These are phyloP conservation scores for Trypanosoma scelopori DNA, from an alignment of 208 protist genomes.

Conservation along the genomic window DNA sequence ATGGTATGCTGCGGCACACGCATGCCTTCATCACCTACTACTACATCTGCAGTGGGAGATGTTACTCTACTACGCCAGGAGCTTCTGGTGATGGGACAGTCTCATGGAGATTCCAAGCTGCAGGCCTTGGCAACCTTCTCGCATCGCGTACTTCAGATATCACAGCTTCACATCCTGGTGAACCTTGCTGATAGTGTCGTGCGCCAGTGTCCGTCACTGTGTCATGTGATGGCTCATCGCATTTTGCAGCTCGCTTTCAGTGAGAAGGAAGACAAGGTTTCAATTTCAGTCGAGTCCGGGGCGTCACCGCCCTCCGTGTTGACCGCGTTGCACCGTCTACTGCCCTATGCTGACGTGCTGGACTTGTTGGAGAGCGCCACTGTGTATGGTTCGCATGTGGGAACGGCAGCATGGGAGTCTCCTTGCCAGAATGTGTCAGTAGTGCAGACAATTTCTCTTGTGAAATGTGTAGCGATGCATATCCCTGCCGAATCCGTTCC, in stretches of 20 bases:
- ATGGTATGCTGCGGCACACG: neutral
- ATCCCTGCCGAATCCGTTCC: slow-evolving; percentile 3
- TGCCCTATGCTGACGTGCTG: slow-evolving; percentile 23
- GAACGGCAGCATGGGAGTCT: neutral
- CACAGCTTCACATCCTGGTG: slow-evolving; percentile 6
- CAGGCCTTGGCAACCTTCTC: slow-evolving; percentile 17
- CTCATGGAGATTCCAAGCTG: slow-evolving; percentile 12
- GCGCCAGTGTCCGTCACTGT: slow-evolving; percentile 18
- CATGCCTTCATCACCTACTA: no score
- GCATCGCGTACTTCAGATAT: slow-evolving; percentile 7
- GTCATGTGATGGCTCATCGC: slow-evolving; percentile 14
- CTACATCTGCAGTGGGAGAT: neutral
- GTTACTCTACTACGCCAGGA: slow-evolving; percentile 18
- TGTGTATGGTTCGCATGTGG: neutral
- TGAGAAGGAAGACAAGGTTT: neutral
- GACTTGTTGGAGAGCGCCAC: slow-evolving; percentile 17
- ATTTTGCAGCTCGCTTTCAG: slow-evolving; percentile 19
- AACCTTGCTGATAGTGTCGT: slow-evolving; percentile 16
- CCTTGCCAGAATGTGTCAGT: neutral
- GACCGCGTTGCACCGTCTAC: slow-evolving; percentile 23
- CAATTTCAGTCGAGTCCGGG: no score
- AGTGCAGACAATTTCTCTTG: neutral
- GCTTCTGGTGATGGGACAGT: slow-evolving; percentile 4
- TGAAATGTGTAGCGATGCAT: slow-evolving; percentile 26
- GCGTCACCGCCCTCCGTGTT: neutral